Evolutionary conservation across 192 early-diverging fungal species (phyloP), one percentile per base, ranked within the genome.

Genomic region (Umbelopsis isabellina): DNA sequence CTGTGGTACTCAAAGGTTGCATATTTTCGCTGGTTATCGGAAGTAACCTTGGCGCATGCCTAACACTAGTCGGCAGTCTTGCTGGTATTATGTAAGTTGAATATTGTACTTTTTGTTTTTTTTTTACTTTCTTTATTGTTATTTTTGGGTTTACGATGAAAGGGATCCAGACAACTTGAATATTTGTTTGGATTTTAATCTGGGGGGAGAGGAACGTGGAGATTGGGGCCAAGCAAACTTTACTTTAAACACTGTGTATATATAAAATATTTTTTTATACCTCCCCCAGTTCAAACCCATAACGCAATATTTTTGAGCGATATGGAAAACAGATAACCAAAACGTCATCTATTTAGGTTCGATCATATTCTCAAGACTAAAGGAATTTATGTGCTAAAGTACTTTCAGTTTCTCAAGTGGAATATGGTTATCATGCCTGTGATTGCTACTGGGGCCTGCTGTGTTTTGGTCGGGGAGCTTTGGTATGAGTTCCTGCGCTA

Each of bases 41-140:
- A 8, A 87, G 86, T 67, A 94, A 95, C 67, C 67, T 95, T n/a
- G 94, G 94, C 6, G 94, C 91, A 9, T 93, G 92, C 66, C 75
- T 94, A 37, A 88, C 90, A 6, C 80, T 91, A 20, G 80, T 91
- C 13, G 92, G 91, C 21, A 87, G 87, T 49, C 71, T 95, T 67
- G 93, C 93, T 7, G 93, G 93, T 8, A 75, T 95, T 35, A 87
- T 87, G 84, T 73, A 73, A 72, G 77, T 72, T 35, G 18, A 21
- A 21, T 30, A 30, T 30, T 30, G 27, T 30, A 30, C 3, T 30
- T 30, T 30, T 67, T 10, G 52, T 35, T 30, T 30, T 30, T 30
- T 67, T 10, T 65, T 35, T 55, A 30, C 27, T 30, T 55, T 55
- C 8, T 61, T 16, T 35, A 61, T 35, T 55, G 25, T 61, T 61